Evolutionary conservation across 345 rosid species (phyloP), one percentile per base, ranked within the genome.

Genomic region (Pelargonium nanum): DNA sequence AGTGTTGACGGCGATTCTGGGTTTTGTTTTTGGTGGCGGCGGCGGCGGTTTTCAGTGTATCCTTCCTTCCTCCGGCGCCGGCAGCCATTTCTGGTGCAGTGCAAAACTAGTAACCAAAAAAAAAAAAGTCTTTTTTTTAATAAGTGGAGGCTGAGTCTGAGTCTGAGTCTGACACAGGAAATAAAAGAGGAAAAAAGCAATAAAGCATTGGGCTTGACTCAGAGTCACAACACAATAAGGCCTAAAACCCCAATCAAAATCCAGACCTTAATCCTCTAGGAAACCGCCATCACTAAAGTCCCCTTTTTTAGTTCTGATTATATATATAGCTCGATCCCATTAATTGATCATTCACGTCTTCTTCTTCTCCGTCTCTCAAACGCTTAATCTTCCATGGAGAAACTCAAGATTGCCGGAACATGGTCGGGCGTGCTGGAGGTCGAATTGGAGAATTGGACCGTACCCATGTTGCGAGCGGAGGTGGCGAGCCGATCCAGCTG

Each of bases 401-500:
- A 87, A 73, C 74, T 92, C 63, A 92, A 82, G 81, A 77, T 92
- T 22, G 99, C 86, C n/a, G 97, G 97, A 34, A 78, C 80, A 20
- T 89, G 97, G 97, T 74, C 76, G 0, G 99, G 97, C 44, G 63
- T 80, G 9, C n/a, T 89, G 13, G 89, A 92, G 72, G 85, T 85
- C 22, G 94, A 89, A 62, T 73, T 89, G 65, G 91, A 87, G 44
- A 74, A 68, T 22, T 87, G 93, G 99, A 82, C 89, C n/a, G 76
- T 89, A 26, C 62, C 65, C 53, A 82, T 80, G 91, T 67, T 92
- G 74, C 81, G 87, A 75, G 81, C 78, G 22, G 97, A 89, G 75
- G 81, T 92, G 0, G 89, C 91, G 4, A 76, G 72, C 68, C 84
- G 85, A 75, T 92, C 96, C 9, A 75, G 62, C 62, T 58, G 79